Evolutionary conservation across 495 filamentous ascomycete genomes (phyloP).

Genomic region (Aspergillus nanangensis): DNA sequence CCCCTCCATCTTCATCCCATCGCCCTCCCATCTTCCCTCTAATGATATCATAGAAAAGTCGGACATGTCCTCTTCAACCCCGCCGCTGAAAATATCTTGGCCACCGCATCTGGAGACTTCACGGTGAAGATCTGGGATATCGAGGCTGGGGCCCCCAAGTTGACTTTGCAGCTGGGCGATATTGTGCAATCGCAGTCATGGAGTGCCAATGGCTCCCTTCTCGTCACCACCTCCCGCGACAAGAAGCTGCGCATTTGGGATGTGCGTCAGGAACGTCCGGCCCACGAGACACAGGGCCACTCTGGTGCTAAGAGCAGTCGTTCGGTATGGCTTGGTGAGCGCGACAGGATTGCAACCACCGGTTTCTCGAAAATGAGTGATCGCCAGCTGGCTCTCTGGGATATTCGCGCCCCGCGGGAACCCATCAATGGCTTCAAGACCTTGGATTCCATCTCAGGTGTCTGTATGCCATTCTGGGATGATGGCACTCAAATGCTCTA

Average conservation of each 20-base stretch:
- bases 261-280: slow-evolving; percentile 84
- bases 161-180: slow-evolving; percentile 78
- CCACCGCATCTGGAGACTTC: slow-evolving; percentile 91
- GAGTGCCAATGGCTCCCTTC: slow-evolving; percentile 84
- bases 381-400: slow-evolving; percentile 92
- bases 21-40: too few relatives aligned
- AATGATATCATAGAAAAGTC: slow-evolving; percentile 63
- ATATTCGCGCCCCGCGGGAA: slow-evolving; percentile 71
- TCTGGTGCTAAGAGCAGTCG: slow-evolving; percentile 94
- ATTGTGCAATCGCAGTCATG: slow-evolving; percentile 94
- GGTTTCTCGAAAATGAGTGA: slow-evolving; percentile 99
- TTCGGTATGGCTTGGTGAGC: slow-evolving; percentile 93
- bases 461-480: slow-evolving; percentile 99
- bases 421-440: slow-evolving; percentile 85
- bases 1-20: neutral
- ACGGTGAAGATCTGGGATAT: slow-evolving; percentile 97
- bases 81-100: slow-evolving; percentile 90
- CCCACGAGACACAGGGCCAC: slow-evolving; percentile 81
- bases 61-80: slow-evolving; percentile 98
- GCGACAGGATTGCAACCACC: slow-evolving; percentile 89
- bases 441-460: slow-evolving; percentile 91
- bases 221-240: slow-evolving; percentile 93
- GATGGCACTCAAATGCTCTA: slow-evolving; percentile 91
- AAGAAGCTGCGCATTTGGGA: slow-evolving; percentile 99
- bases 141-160: slow-evolving; percentile 63